Base-by-base conservation (phyloP, 1,284 basidiomycete genomes). In the Entoloma clypeatum region DNA sequence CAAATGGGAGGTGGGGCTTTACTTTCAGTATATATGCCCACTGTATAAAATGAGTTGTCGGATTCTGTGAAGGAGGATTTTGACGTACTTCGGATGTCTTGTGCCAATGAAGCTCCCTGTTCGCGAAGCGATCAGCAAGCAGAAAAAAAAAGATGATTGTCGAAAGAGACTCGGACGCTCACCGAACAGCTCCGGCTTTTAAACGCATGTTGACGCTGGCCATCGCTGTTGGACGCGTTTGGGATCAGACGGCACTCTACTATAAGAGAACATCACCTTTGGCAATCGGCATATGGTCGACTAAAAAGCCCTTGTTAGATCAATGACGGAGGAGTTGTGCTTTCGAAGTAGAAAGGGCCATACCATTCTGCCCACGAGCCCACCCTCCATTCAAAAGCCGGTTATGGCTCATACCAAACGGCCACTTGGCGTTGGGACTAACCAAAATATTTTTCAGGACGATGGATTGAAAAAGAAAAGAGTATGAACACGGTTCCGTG, bases 51-150 rank as follows among this genome's bases (percentile, higher is more conserved):
- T 49, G 24, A 56, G 50, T 44, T 7, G 14, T 50, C 23, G 17
- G 19, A 31, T 19, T n/a, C 28, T 41, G 40, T 13, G 13, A 25
- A 36, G 3, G 31, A 16, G 5, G 18, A 11, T 29, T 22, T n/a
- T 27, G 27, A 45, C 62, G 43, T 57, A 78, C 78, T 67, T 87
- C 85, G 21, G 75, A 67, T 3, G 75, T 78, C 41, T 69, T 75
- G 56, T 88, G 83, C 83, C 84, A 86, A 54, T 86, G 84, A 19
- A 86, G 67, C 57, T 88, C 83, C 13, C 82, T 81, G 46, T 40
- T 37, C 22, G 29, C 21, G 24, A 14, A 30, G 19, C 8, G 29
- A 42, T 34, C 16, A 34, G 11, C 22, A 14, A 35, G 18, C 36
- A 13, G 24, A 42, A 23, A 11, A 11, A 5, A 8, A 31, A 14